Evolutionary conservation across 208 protist genomes (phyloP), one percentile per base, ranked within the genome.

Genomic region (Leishmania guyanensis): DNA sequence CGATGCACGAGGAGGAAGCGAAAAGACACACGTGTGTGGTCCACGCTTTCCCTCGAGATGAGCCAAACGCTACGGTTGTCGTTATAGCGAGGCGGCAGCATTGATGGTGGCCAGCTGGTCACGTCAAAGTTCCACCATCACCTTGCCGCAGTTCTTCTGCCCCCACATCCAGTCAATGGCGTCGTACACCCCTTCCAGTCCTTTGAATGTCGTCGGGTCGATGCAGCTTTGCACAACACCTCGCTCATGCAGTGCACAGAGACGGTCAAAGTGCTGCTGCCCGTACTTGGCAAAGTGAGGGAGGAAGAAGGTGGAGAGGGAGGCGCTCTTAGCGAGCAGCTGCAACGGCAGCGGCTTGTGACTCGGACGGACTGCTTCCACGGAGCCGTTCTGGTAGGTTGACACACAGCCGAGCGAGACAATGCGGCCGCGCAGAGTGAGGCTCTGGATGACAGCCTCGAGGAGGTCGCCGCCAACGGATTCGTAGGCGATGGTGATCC

Each of bases 401-500:
- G 92, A 94, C 75, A 98, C 91, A 75, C 84, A 90, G 75, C 96
- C 96, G 65, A 98, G 94, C 3, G 89, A 94, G 26, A 97, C 78
- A 53, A 98, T 87, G 58, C 91, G 87, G 0, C 93, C 96, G 12
- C 83, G 80, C 51, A 95, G 83, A 0, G 94, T 87, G 60, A 98
- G 82, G 54, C 79, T 87, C 46, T 92, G 78, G 26, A 97, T 78
- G 22, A 93, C 84, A 17, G 78, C 78, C 16, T 98, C 88, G 39
- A 98, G 90, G 51, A 93, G 89, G 16, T 88, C 85, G 22, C 96
- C 96, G n/a, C 96, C 96, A 17, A 98, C 95, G 5, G 92, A 95
- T 87, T 98, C 96, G 88, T 98, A 98, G 56, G 94, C 94, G 68
- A 98, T 64, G 68, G 96, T 93, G 46, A 93, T 84, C n/a, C 96